phyloP scores from a whole-genome alignment of 257 asterid species.

The Craterostigma plantagineum region DNA sequence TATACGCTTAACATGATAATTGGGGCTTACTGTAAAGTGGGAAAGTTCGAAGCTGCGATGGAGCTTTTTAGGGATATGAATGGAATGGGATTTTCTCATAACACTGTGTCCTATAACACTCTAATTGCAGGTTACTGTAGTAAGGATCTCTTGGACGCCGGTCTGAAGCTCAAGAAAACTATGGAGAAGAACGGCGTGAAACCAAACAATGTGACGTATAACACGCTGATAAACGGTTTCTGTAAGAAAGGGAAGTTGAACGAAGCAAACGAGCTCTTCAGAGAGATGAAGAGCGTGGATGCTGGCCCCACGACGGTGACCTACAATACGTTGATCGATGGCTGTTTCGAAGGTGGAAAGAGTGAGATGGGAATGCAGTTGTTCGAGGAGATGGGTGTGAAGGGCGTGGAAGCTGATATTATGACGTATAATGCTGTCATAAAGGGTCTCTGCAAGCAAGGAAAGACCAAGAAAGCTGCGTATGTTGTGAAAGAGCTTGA shows the following conservation, averaged over 20 bases:
- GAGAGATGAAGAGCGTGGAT: constrained; percentile 44
- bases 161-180: constrained; percentile 41
- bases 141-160: constrained; percentile 32
- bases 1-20: constrained; percentile 62
- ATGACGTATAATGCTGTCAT: constrained; percentile 71
- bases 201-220: constrained; percentile 47
- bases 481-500: constrained; percentile 71
- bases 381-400: constrained; percentile 60
- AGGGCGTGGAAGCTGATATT: constrained; percentile 56
- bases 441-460: constrained; percentile 54
- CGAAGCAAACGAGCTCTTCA: constrained; percentile 51
- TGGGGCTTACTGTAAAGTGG: constrained; percentile 44
- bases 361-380: constrained; percentile 46
- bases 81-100: constrained; percentile 32
- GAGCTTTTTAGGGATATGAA: constrained; percentile 55
- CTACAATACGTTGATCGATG: constrained; percentile 57
- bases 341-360: constrained; percentile 44
- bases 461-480: constrained; percentile 92
- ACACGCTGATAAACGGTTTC: constrained; percentile 44
- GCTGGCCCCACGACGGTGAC: constrained; percentile 49
- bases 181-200: constrained; percentile 52
- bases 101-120: constrained; percentile 46
- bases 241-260: constrained; percentile 59
- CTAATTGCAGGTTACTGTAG: constrained; percentile 64
- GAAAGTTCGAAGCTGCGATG: constrained; percentile 48